A percentile compares a stretch with the other conserved stretches of the same genome.
Conservation (phyloP, 768 basidiomycete species). For the Cystofilobasidium capitatum region DNA sequence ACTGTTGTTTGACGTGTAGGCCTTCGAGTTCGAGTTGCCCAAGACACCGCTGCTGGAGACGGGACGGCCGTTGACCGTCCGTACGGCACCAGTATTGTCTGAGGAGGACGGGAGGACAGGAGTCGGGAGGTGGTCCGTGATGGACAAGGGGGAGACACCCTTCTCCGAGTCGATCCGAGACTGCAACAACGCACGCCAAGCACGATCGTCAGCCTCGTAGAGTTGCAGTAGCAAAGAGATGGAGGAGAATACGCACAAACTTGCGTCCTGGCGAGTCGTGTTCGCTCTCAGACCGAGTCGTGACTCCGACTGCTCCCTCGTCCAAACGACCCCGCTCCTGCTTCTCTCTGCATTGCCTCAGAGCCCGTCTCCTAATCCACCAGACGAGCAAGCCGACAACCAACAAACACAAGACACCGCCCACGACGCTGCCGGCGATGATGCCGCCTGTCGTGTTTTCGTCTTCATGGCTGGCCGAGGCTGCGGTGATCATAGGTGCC, state of each 20-base stretch:
- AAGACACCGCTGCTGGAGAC: neutral
- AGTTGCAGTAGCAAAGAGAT: too few relatives aligned
- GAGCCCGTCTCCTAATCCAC: neutral
- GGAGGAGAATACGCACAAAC: neutral
- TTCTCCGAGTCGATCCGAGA: neutral
- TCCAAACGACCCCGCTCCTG: neutral
- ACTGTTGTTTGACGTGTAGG: neutral
- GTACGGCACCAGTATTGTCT: too few relatives aligned
- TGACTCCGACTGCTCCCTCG: neutral
- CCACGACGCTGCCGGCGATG: constrained; percentile 1
- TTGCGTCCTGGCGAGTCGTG: neutral
- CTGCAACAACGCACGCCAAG: neutral
- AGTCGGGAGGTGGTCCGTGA: too few relatives aligned
- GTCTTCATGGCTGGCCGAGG: neutral
- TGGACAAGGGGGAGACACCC: neutral
- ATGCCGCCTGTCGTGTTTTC: neutral
- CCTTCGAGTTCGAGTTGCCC: neutral
- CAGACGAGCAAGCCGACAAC: neutral
- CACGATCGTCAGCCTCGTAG: too few relatives aligned
- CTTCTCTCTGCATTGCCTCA: neutral
- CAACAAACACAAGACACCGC: neutral
- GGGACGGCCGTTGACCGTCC: neutral
- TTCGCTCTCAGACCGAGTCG: too few relatives aligned
- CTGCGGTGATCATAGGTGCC: too few relatives aligned
- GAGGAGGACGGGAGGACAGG: too few relatives aligned